A percentile compares a stretch with the other conserved stretches of the same genome.
phyloP scores from a whole-genome alignment of 1,284 basidiomycete species.

The Mixia osmundae region DNA sequence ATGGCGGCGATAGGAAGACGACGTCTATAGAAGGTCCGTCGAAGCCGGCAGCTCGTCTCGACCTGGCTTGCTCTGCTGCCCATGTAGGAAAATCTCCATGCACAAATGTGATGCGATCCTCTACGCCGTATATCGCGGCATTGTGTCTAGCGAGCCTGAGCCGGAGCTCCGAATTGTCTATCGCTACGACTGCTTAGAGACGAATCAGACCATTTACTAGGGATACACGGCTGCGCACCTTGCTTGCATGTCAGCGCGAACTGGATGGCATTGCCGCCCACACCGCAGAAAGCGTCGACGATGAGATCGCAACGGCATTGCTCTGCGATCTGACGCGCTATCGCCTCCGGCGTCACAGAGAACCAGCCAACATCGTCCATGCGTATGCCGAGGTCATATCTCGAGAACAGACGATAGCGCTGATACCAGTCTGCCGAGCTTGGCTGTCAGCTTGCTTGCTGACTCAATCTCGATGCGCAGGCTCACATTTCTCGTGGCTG shows the following conservation, averaged over 20 bases:
- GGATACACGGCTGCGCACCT: conserved; percentile 10
- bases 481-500: too few relatives aligned
- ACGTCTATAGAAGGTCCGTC: conserved; percentile 42
- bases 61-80: conserved; percentile 33
- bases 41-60: conserved; percentile 17
- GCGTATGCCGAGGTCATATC: conserved; percentile 38
- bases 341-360: conserved; percentile 77
- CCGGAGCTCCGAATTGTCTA: conserved; percentile 64
- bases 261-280: conserved; percentile 90
- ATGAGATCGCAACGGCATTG: conserved; percentile 41
- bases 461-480: too few relatives aligned
- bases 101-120: conserved; percentile 79
- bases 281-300: conserved; percentile 87
- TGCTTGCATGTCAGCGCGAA: conserved; percentile 85
- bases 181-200: conserved; percentile 47
- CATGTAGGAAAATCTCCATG: conserved; percentile 67
- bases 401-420: conserved; percentile 50
- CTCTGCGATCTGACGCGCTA: conserved; percentile 77
- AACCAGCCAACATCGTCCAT: conserved; percentile 58
- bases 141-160: conserved; percentile 76
- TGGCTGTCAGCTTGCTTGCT: too few relatives aligned
- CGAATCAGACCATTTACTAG: conserved; percentile 1
- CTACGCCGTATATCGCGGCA: conserved; percentile 74
- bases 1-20: conserved; percentile 77
- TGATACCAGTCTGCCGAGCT: conserved; percentile 74